These are phyloP conservation scores for Truncatella angustata DNA, from an alignment of 2,329 filamentous ascomycete species.

Conservation along the genomic window DNA sequence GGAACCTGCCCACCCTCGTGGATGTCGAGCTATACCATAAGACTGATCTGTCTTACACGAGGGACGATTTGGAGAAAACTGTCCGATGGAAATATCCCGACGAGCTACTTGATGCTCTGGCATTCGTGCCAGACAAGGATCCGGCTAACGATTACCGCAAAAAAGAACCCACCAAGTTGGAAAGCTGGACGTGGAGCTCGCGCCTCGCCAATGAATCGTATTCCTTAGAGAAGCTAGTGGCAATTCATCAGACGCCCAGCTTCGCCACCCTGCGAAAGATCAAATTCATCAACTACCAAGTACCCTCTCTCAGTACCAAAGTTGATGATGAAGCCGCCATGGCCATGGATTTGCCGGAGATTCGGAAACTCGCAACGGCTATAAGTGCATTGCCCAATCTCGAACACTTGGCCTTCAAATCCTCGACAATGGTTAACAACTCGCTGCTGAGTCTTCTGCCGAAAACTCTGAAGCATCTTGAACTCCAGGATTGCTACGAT, in stretches of 20 bases:
- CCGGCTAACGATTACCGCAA: constrained; percentile 25
- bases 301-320: constrained; percentile 45
- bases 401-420: constrained; percentile 68
- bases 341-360: constrained; percentile 26
- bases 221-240: constrained; percentile 46
- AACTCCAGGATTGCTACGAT: constrained; percentile 76
- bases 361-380: constrained; percentile 43
- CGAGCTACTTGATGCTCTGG: constrained; percentile 63
- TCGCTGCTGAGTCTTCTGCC: constrained; percentile 69
- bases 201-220: constrained; percentile 47
- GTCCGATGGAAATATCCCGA: constrained; percentile 70
- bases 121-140: constrained; percentile 43
- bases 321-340: constrained; percentile 6
- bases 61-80: constrained; percentile 49
- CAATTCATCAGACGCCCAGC: constrained; percentile 51
- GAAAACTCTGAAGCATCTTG: constrained; percentile 61
- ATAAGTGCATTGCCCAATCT: constrained; percentile 59
- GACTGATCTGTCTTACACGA: constrained; percentile 66
- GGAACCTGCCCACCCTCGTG: constrained; percentile 63
- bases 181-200: constrained; percentile 62
- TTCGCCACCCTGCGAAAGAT: constrained; percentile 58
- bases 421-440: constrained; percentile 69
- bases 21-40: constrained; percentile 71
- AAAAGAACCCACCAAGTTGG: constrained; percentile 34
- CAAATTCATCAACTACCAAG: constrained; percentile 63